These are phyloP conservation scores for Trametes gibbosa DNA, from an alignment of 768 basidiomycete species.

Conservation along the genomic window DNA sequence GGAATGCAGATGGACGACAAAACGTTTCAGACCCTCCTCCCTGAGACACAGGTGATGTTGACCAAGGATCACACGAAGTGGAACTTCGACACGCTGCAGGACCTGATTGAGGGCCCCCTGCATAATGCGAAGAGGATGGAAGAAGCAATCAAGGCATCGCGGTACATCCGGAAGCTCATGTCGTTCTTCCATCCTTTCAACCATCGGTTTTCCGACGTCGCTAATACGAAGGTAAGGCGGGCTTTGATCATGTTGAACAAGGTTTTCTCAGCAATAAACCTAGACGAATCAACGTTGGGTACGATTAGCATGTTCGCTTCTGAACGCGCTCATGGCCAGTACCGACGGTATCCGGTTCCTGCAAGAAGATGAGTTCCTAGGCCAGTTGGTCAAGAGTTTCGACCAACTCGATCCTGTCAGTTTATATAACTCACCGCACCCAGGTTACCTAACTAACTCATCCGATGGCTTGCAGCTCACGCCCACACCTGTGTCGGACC, in stretches of 20 bases:
- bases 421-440: constrained; percentile 23
- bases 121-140: constrained; percentile 90
- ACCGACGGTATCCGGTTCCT: constrained; percentile 84
- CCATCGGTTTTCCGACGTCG: constrained; percentile 83
- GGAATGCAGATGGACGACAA: constrained; percentile 96
- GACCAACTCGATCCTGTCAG: constrained; percentile 87
- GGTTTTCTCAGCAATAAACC: neutral
- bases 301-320: constrained; percentile 73
- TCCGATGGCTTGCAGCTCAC: constrained; percentile 51
- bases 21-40: constrained; percentile 78
- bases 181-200: constrained; percentile 91
- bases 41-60: constrained; percentile 87
- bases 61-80: constrained; percentile 89
- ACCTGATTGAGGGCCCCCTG: constrained; percentile 89
- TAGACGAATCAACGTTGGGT: constrained; percentile 86
- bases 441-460: neutral
- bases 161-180: constrained; percentile 88
- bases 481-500: constrained; percentile 67
- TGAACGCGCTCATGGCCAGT: constrained; percentile 81
- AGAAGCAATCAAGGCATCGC: constrained; percentile 87
- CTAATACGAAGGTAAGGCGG: constrained; percentile 53
- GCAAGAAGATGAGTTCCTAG: constrained; percentile 80
- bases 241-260: neutral
- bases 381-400: constrained; percentile 83
- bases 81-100: constrained; percentile 87